phyloP scores from a whole-genome alignment of 2,329 filamentous ascomycete species.

The Fusarium stilboides region DNA sequence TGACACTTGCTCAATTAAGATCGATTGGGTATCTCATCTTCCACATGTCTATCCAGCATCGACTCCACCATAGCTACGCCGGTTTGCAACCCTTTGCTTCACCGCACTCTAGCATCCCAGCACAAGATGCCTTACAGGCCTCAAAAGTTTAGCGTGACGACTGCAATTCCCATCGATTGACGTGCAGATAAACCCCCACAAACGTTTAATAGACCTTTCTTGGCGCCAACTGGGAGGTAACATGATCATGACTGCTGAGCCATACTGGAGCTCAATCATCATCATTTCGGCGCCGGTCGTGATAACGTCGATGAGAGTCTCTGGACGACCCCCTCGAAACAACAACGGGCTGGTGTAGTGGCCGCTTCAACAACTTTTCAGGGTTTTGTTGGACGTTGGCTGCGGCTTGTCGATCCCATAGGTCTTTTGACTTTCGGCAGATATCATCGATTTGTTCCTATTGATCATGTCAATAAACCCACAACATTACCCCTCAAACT shows the following conservation, averaged over 20 bases:
- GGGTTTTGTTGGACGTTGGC: slow-evolving; percentile 63
- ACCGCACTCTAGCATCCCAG: slow-evolving; percentile 36
- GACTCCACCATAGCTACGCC: slow-evolving; percentile 38
- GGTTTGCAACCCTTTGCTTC: slow-evolving; percentile 40
- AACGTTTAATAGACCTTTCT: slow-evolving; percentile 18
- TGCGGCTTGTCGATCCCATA: slow-evolving; percentile 70
- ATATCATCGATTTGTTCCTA: slow-evolving; percentile 76
- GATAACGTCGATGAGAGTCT: slow-evolving; percentile 48
- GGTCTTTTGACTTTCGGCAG: slow-evolving; percentile 70
- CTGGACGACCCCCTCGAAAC: slow-evolving; percentile 55
- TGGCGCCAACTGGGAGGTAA: slow-evolving; percentile 11
- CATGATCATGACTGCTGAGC: slow-evolving; percentile 20
- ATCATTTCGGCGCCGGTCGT: slow-evolving; percentile 50
- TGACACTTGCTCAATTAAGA: slow-evolving; percentile 40
- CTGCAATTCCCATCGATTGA: slow-evolving; percentile 18
- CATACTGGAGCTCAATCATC: slow-evolving; percentile 38
- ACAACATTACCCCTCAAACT: slow-evolving; percentile 7
- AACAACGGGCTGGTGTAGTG: slow-evolving; percentile 69
- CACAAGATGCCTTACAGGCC: slow-evolving; percentile 35
- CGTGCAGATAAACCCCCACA: slow-evolving; percentile 14
- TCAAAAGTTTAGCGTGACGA: slow-evolving; percentile 23
- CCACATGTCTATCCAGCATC: slow-evolving; percentile 41
- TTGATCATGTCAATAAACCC: slow-evolving; percentile 38
- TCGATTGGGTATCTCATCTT: slow-evolving; percentile 50
- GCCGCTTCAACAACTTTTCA: slow-evolving; percentile 68